Base-by-base conservation (phyloP, 805 yeast genomes). In the Candida tammaniensis region DNA sequence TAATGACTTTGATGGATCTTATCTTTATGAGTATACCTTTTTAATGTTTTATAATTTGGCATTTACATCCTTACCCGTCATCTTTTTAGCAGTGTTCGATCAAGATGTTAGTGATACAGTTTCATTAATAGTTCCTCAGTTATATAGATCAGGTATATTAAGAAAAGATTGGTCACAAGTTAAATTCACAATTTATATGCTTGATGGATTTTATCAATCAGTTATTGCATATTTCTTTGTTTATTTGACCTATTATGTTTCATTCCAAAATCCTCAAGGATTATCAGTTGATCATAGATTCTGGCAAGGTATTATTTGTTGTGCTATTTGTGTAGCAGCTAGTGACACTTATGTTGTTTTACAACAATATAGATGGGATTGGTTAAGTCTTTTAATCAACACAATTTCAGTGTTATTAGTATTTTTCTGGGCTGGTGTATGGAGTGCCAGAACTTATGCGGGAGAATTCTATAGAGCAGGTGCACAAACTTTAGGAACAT, bases 21-120 rank as follows among this genome's bases (percentile, higher is more conserved):
- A 83, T 51, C 63, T 83, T 52, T 83, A 77, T 48, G 91, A 84
- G 58, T 85, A 76, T 59, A 84, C 94, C 15, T 82, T 74, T 52
- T 70, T 85, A 59, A 80, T 82, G 76, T 75, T 84, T 53, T 84
- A 79, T 69, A 84, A 84, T 55, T 70, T 85, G 65, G 86, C 87
- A 4, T 84, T 84, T 51, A 84, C 93, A 1, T 83, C 93, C 7
- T 58, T 83, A 38, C 91, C 94, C 4, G 84, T 84, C 29, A 82
- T 84, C 31, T 70, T 80, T 43, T 59, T 84, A 55, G 93, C 84
- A 12, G 70, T 80, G 19, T 60, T 82, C 27, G 94, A 84, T 55
- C 91, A 84, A 54, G 93, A 84, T 57, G 83, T 84, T 17, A 64
- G 76, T 15, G 86, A 78, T 47, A 65, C 69, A 33, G 78, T 81